Percentiles rank a stretch among this genome's conserved stretches.
phyloP scores from a whole-genome alignment of 1,139 yeast species.

The Candida albicans region DNA sequence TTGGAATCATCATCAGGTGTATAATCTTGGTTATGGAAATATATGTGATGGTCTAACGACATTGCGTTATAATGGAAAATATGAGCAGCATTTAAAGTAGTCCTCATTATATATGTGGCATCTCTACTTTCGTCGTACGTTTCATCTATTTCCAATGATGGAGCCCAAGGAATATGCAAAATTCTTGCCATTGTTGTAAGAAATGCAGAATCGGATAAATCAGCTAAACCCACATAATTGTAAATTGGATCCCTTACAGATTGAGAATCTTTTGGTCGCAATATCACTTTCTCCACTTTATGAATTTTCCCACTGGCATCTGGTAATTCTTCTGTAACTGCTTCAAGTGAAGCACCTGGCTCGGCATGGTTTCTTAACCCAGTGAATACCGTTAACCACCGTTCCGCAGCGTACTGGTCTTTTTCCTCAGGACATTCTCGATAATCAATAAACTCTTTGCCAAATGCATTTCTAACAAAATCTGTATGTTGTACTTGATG shows the following conservation, averaged over 20 bases:
- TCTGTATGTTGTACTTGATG: constrained; percentile 39
- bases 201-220: constrained; percentile 41
- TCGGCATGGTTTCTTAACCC: constrained; percentile 28
- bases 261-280: constrained; percentile 18
- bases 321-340: constrained; percentile 13
- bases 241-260: constrained; percentile 31
- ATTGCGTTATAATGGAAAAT: constrained; percentile 48
- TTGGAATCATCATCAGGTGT: constrained; percentile 20
- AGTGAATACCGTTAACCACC: constrained; percentile 46
- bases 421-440: constrained; percentile 38
- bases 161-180: constrained; percentile 47
- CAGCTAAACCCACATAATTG: constrained; percentile 42
- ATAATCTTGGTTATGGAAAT: constrained; percentile 37
- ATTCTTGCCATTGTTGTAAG: constrained; percentile 46
- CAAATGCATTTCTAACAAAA: constrained; percentile 40
- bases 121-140: constrained; percentile 36
- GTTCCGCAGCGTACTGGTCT: constrained; percentile 29
- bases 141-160: constrained; percentile 34
- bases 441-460: constrained; percentile 37
- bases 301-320: constrained; percentile 14
- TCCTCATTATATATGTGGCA: constrained; percentile 32
- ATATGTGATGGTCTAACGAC: constrained; percentile 50
- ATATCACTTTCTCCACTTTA: constrained; percentile 10
- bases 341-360: constrained; percentile 15
- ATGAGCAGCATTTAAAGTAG: constrained; percentile 40